A percentile compares a stretch with the other conserved stretches of the same genome.
Conservation (phyloP, 495 filamentous ascomycete species). For the Darksidea phi region DNA sequence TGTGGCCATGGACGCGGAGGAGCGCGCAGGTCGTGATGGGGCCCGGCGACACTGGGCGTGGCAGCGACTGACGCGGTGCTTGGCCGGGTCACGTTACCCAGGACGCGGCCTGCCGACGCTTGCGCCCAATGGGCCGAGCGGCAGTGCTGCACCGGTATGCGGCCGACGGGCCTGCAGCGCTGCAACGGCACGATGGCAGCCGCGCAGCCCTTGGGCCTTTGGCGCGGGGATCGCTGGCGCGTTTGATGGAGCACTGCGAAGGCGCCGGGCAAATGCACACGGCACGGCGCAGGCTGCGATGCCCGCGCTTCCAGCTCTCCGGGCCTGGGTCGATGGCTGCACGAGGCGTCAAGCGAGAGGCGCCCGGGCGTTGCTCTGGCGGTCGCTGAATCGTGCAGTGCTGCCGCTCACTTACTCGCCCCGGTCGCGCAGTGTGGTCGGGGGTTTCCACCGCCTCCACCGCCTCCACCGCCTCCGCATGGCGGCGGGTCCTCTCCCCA, state of each 20-base stretch:
- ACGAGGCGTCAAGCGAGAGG: background rate
- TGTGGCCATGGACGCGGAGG: too few relatives aligned
- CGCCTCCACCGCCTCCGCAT: background rate
- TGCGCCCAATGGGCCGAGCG: too few relatives aligned
- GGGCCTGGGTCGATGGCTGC: slow-evolving; percentile 29
- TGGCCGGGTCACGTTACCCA: too few relatives aligned
- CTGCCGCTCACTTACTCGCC: slow-evolving; percentile 11
- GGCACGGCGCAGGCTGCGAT: slow-evolving; percentile 1
- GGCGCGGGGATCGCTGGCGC: background rate
- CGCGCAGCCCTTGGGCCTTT: too few relatives aligned
- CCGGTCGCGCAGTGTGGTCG: background rate
- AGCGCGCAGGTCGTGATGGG: too few relatives aligned
- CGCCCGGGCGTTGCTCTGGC: too few relatives aligned
- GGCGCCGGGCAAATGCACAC: background rate
- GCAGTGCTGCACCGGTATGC: too few relatives aligned
- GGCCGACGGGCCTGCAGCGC: too few relatives aligned
- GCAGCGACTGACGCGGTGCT: too few relatives aligned
- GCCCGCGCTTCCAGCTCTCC: slow-evolving; percentile 14
- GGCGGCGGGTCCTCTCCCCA: background rate
- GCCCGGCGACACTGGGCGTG: too few relatives aligned
- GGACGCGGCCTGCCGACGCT: too few relatives aligned
- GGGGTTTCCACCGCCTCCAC: too few relatives aligned
- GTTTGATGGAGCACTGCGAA: background rate
- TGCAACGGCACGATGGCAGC: background rate
- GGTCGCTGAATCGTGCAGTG: background rate